Conservation (phyloP, 768 basidiomycete species). For the Amanita rimosa region DNA sequence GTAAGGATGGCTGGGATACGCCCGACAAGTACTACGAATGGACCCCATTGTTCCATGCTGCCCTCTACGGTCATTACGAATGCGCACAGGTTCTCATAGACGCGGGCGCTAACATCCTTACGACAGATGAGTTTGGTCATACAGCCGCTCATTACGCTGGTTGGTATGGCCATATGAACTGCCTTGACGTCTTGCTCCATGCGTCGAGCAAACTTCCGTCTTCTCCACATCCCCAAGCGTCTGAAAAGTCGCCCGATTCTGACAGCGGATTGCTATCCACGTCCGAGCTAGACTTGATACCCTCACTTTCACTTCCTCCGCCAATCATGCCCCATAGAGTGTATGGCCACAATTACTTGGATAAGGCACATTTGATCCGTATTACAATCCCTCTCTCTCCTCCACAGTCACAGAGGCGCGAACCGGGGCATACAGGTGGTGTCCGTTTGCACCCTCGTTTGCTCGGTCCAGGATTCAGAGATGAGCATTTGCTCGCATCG, state of each 20-base stretch:
- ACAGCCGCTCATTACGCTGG: constrained; percentile 89
- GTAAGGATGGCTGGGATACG: constrained; percentile 69
- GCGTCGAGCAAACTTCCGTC: constrained; percentile 24
- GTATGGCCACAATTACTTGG: constrained; percentile 94
- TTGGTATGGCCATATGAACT: constrained; percentile 83
- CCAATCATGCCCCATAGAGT: constrained; percentile 97
- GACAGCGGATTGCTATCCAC: constrained; percentile 29
- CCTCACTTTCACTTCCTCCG: constrained; percentile 88
- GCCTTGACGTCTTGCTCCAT: constrained; percentile 48
- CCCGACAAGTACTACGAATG: constrained; percentile 97
- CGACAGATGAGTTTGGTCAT: constrained; percentile 76
- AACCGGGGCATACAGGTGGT: constrained; percentile 37
- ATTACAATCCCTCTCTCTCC: constrained; percentile 42
- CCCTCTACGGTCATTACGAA: constrained; percentile 67
- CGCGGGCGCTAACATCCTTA: constrained; percentile 67
- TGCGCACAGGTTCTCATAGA: constrained; percentile 74
- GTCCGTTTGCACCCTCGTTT: constrained; percentile 68
- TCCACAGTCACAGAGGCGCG: not conserved
- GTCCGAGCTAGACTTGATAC: constrained; percentile 83
- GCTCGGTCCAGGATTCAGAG: constrained; percentile 55
- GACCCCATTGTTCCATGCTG: constrained; percentile 95
- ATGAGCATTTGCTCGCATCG: constrained; percentile 56
- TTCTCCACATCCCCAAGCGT: constrained; percentile 9
- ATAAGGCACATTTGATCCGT: constrained; percentile 77
- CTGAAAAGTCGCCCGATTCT: constrained; percentile 26